These are phyloP conservation scores for Boechera divaricarpa DNA, from an alignment of 345 rosid species.

Conservation along the genomic window DNA sequence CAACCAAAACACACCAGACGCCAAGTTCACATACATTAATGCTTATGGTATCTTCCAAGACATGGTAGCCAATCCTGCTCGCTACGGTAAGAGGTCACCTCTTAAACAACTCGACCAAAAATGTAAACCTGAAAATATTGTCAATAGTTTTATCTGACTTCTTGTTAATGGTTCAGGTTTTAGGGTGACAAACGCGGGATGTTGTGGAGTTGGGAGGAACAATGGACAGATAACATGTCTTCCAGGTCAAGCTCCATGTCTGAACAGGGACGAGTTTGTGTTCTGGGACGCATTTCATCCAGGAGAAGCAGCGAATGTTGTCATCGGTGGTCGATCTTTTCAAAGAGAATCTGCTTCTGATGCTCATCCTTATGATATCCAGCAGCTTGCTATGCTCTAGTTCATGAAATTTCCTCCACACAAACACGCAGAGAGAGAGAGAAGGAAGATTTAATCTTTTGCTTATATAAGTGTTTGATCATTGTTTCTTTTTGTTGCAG, in stretches of 20 bases:
- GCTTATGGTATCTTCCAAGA: slow-evolving; percentile 83
- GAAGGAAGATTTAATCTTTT: background rate
- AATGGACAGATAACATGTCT: slow-evolving; percentile 77
- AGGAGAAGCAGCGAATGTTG: slow-evolving; percentile 59
- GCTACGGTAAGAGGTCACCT: slow-evolving; percentile 38
- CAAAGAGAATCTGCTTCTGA: slow-evolving; percentile 52
- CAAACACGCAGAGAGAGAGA: background rate
- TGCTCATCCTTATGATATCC: slow-evolving; percentile 65
- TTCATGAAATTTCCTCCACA: slow-evolving; percentile 10
- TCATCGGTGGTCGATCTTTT: slow-evolving; percentile 63
- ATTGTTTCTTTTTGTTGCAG: background rate
- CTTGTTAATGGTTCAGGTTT: slow-evolving; percentile 51
- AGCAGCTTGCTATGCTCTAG: slow-evolving; percentile 58
- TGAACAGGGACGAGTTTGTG: slow-evolving; percentile 55
- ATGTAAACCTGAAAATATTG: background rate
- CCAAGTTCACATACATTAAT: slow-evolving; percentile 69
- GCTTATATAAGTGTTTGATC: background rate
- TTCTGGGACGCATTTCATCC: slow-evolving; percentile 90
- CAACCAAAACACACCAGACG: slow-evolving; percentile 63
- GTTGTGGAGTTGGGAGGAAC: slow-evolving; percentile 80
- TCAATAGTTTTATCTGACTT: background rate
- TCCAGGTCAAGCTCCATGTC: slow-evolving; percentile 64
- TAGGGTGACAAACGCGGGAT: slow-evolving; percentile 60
- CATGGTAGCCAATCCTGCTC: slow-evolving; percentile 46
- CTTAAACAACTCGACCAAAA: background rate